Conservation (phyloP, 805 yeast species). For the Starmerella stigmatis region DNA sequence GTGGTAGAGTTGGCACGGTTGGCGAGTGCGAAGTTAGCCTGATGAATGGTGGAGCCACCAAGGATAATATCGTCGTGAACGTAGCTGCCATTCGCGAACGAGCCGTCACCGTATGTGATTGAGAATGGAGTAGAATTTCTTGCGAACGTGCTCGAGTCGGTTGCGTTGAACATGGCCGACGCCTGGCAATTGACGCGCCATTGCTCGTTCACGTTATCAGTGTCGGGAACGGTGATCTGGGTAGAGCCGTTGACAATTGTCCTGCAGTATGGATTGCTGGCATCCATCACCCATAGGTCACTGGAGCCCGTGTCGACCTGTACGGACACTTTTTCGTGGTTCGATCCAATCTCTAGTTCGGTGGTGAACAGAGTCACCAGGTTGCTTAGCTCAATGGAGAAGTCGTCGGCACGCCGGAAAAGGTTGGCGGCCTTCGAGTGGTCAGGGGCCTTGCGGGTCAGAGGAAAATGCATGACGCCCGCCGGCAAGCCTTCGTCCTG, state of each 20-base stretch:
- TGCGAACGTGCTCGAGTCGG: constrained; percentile 23
- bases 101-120: constrained; percentile 35
- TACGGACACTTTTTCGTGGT: constrained; percentile 42
- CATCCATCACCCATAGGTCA: constrained; percentile 54
- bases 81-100: constrained; percentile 46
- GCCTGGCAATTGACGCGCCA: constrained; percentile 22
- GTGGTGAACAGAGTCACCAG: constrained; percentile 27
- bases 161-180: constrained; percentile 24
- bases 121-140: constrained; percentile 20
- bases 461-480: constrained; percentile 19
- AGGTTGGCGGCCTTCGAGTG: background rate
- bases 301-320: constrained; percentile 68
- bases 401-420: constrained; percentile 8
- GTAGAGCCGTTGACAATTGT: background rate
- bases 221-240: background rate
- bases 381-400: constrained; percentile 26
- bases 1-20: constrained; percentile 50
- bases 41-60: constrained; percentile 41
- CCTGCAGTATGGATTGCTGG: constrained; percentile 38
- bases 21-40: constrained; percentile 65
- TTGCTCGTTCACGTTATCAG: background rate
- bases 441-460: constrained; percentile 2
- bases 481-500: constrained; percentile 7
- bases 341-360: constrained; percentile 43
- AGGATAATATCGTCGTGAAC: constrained; percentile 52